These are phyloP conservation scores for Wickerhamomyces chaumierensis DNA, from an alignment of 805 yeast genomes.

Conservation along the genomic window DNA sequence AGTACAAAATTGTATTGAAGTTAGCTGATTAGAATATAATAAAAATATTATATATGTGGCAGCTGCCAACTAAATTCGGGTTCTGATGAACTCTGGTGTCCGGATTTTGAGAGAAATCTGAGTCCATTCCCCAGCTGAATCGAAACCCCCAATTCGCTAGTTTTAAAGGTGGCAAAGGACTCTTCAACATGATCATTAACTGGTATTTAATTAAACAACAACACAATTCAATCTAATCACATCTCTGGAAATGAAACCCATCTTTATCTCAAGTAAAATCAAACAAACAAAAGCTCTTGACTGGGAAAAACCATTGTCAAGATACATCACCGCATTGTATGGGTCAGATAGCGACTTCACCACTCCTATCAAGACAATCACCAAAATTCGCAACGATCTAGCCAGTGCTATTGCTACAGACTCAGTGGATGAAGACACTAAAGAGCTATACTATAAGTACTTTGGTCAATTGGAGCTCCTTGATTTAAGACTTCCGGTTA, in stretches of 20 bases:
- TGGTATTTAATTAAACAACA: too few species aligned
- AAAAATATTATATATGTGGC: too few species aligned
- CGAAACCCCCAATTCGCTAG: too few species aligned
- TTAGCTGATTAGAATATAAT: too few species aligned
- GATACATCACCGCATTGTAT: constrained; percentile 48
- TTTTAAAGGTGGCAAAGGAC: too few species aligned
- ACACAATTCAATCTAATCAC: too few species aligned
- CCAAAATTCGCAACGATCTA: constrained; percentile 26
- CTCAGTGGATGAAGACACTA: constrained; percentile 23
- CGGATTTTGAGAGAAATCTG: too few species aligned
- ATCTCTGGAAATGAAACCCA: constrained; percentile 7
- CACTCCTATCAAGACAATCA: constrained; percentile 48
- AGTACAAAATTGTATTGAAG: too few species aligned
- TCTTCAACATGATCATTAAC: too few species aligned
- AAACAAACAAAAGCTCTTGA: constrained; percentile 45
- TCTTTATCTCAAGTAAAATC: constrained; percentile 15
- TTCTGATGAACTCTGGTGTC: too few species aligned
- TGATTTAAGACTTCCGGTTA: constrained; percentile 63
- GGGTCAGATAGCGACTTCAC: constrained; percentile 50
- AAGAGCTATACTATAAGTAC: constrained; percentile 53
- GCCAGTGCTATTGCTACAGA: constrained; percentile 36
- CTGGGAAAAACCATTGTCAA: constrained; percentile 52
- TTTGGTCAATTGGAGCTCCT: constrained; percentile 75
- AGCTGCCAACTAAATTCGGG: too few species aligned
- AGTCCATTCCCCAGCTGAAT: too few species aligned